Conservation (phyloP, 108 stramenopile species). For the Nitzschia sp. region DNA sequence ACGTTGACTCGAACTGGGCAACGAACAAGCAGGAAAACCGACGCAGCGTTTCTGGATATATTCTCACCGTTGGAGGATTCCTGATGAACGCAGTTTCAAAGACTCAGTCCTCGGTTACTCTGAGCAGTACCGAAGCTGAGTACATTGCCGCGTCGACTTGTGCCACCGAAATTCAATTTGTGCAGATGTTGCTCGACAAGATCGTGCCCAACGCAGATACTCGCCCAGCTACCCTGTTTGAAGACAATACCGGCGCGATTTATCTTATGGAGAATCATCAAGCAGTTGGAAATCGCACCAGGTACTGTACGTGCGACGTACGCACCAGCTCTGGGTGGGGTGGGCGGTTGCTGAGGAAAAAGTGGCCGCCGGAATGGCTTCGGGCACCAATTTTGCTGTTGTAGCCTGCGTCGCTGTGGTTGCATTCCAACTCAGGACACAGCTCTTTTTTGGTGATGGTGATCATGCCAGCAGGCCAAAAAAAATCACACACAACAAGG, state of each 20-base stretch:
- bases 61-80: conserved; percentile 26
- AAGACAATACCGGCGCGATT: conserved; percentile 31
- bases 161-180: conserved; percentile 21
- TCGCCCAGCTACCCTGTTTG: conserved; percentile 15
- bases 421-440: too few relatives aligned
- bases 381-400: too few relatives aligned
- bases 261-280: conserved; percentile 27
- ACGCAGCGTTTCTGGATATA: conserved; percentile 21
- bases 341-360: too few relatives aligned
- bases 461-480: too few relatives aligned
- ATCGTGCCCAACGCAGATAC: background rate
- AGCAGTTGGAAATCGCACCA: conserved; percentile 26
- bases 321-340: too few relatives aligned
- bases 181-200: conserved; percentile 25
- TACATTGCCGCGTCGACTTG: conserved; percentile 5
- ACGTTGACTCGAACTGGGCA: conserved; percentile 21
- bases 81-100: background rate
- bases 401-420: too few relatives aligned
- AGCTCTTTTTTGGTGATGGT: too few relatives aligned
- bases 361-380: too few relatives aligned
- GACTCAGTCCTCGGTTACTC: conserved; percentile 9
- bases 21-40: conserved; percentile 19
- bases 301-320: too few relatives aligned
- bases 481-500: too few relatives aligned
- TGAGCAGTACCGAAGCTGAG: conserved; percentile 20